Base-by-base conservation (phyloP, 768 basidiomycete genomes). In the Rubroboletus satanas region DNA sequence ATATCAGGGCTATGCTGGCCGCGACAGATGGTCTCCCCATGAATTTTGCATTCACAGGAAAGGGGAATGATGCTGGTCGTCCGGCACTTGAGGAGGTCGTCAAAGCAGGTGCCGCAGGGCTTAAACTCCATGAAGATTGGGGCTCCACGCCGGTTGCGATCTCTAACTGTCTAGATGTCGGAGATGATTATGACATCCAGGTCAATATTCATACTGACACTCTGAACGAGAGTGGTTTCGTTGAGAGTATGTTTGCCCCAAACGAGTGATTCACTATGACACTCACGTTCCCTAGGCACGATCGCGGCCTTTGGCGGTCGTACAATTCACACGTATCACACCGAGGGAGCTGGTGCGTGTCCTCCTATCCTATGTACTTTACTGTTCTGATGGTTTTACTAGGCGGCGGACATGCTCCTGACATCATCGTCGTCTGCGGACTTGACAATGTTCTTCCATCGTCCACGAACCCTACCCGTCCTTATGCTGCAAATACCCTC, bases 91-190 rank as follows among this genome's bases (percentile, higher is more conserved):
- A 85, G 68, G 95, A 97, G 55, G 77, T 94, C 51, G 77, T 96
- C 26, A 76, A 77, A 55, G 91, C 92, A 12, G 95, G 95, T 10
- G 93, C 91, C 1, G 82, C 79, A 14, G 97, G 97, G 2, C 69
- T 98, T 62, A 99, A 99, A 74, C 73, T 99, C 55, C 97, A 99
- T 64, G 97, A 98, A 71, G 96, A 98, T 70, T 98, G 96, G 96
- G 96, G 96, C 2, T 79, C 83, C 18, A 95, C 94, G 1, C 97
- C 97, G 1, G 83, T 83, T 17, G 81, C 82, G 1, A 98, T 98
- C 60, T 73, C 75, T 52, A 86, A 81, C 42, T 86, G 85, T 49
- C 75, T 99, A 60, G 82, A 85, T 50, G 80, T 98, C 18, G 94
- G 77, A 1, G 93, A 98, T 62, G 79, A 90, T 56, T 93, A 90